phyloP scores from a whole-genome alignment of 352 stramenopile genomes.

The Phytophthora sansomeana region DNA sequence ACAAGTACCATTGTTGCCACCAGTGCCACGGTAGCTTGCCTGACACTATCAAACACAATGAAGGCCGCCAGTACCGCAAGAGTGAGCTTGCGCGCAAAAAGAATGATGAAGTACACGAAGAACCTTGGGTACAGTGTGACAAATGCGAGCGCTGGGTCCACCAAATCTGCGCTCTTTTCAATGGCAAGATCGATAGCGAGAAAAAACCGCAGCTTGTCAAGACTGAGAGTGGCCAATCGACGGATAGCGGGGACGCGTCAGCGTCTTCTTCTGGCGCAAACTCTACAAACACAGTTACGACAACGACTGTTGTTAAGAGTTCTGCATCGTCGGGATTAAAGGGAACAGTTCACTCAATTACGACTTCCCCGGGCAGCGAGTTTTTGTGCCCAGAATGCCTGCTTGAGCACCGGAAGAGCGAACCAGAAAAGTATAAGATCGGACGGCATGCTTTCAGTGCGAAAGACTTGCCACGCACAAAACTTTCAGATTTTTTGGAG shows the following conservation, averaged over 20 bases:
- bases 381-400: constrained; percentile 96
- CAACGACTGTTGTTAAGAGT: constrained; percentile 43
- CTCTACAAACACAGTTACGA: constrained; percentile 31
- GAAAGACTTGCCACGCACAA: constrained; percentile 94
- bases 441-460: constrained; percentile 93
- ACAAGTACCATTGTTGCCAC: constrained; percentile 91
- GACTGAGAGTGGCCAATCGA: constrained; percentile 45
- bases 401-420: constrained; percentile 85
- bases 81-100: constrained; percentile 80
- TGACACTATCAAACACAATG: constrained; percentile 74
- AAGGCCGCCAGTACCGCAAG: constrained; percentile 82
- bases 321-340: constrained; percentile 36
- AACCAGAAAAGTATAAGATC: constrained; percentile 86
- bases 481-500: constrained; percentile 95
- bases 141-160: constrained; percentile 99
- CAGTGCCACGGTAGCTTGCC: constrained; percentile 69
- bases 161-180: constrained; percentile 99
- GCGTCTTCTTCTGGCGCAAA: constrained; percentile 28
- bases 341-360: constrained; percentile 71
- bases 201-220: constrained; percentile 82
- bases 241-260: constrained; percentile 33
- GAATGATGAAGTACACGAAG: constrained; percentile 93
- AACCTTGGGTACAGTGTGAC: constrained; percentile 98
- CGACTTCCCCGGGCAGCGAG: constrained; percentile 78
- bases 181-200: constrained; percentile 97